Percentiles rank a stretch among this genome's conserved stretches.
phyloP scores from a whole-genome alignment of 768 basidiomycete genomes.

The Naganishia antarctica region DNA sequence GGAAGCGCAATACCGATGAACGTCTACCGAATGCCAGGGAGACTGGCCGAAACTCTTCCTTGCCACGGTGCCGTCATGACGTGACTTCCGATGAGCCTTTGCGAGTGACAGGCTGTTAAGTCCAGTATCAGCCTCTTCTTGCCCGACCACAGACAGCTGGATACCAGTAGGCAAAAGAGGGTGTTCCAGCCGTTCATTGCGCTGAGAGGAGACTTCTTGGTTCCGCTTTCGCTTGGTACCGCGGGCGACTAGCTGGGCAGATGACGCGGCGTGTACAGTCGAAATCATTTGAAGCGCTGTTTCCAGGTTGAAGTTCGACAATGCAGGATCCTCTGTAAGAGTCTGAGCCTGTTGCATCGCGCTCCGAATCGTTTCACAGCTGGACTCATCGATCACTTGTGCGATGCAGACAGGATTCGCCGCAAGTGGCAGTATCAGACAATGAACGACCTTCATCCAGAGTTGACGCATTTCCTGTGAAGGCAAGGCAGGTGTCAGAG shows the following conservation, averaged over 20 bases:
- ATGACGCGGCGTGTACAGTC: neutral
- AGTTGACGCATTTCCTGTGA: neutral
- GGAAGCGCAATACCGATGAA: neutral
- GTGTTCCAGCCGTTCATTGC: neutral
- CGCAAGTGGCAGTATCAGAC: neutral
- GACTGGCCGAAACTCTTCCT: neutral
- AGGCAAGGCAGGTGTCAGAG: neutral
- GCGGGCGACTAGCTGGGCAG: neutral
- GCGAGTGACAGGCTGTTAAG: neutral
- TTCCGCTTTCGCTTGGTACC: conserved; percentile 12
- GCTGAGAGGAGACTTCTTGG: neutral
- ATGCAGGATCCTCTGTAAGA: neutral
- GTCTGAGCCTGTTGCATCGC: neutral
- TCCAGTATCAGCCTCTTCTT: neutral
- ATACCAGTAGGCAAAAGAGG: neutral
- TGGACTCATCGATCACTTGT: neutral
- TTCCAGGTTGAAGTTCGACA: neutral
- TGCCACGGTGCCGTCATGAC: no score
- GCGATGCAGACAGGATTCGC: conserved; percentile 11
- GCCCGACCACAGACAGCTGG: neutral
- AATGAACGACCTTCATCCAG: neutral
- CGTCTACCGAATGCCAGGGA: conserved; percentile 1
- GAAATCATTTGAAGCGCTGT: neutral
- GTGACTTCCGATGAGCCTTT: neutral
- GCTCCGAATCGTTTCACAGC: neutral